Base-by-base conservation (phyloP, 2,329 filamentous ascomycete genomes). In the Colletotrichum sp. region DNA sequence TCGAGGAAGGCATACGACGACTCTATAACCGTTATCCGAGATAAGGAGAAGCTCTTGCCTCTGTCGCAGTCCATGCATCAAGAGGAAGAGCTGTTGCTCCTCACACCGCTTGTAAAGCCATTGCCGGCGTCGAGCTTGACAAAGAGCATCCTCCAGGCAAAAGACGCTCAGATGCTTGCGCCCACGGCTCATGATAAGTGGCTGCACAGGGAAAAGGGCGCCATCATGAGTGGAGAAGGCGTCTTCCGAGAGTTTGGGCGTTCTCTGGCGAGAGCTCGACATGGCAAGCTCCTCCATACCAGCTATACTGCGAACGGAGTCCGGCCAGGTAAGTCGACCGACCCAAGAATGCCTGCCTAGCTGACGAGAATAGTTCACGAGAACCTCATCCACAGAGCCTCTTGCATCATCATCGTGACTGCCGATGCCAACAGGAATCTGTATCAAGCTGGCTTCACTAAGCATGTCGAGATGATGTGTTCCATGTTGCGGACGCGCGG, bases 221-320 rank as follows among this genome's bases (percentile, higher is more conserved):
- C 92, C 78, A 90, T 98, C 24, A 95, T 98, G 93, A 98, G 95
- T 79, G 96, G 96, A 32, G 96, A 99, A 85, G 93, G 95, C 34
- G 96, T 99, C 0, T 99, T 99, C 80, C 91, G 95, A 80, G 96
- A 98, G 82, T 90, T 99, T 28, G 96, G 96, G 2, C 92, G 95
- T 79, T 95, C 95, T 8, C 87, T 99, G n/a, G 96, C 96, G 13
- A 91, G 96, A 69, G 94, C 96, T 78, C 90, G 96, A 26, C 95
- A 95, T 79, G 95, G 96, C 24, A 95, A 97, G 81, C 92, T 98
- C 7, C 87, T 98, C 18, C 96, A 99, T 83, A 98, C 96, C 2
- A 98, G 96, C 15, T 99, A 99, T 82, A 98, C 96, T 0, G 95
- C 96, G 2, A 98, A 98, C 80, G 96, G 96, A 16, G 93, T 99